Evolutionary conservation across 345 rosid genomes (phyloP), one percentile per base, ranked within the genome.

Genomic region (Pseudoturritis turrita): DNA sequence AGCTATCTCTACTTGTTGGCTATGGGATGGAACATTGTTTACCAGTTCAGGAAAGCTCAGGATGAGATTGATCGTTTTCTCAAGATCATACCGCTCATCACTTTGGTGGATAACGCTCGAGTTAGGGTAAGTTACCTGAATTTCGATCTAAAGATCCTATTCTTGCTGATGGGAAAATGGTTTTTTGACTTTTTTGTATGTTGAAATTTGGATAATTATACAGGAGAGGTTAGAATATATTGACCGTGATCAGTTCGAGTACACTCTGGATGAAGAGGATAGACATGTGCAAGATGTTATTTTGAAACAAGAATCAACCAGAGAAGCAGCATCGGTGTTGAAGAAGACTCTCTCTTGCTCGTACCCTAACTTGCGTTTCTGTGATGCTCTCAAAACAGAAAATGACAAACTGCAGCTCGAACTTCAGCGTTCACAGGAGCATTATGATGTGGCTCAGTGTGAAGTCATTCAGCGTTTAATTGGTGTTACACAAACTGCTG

Each of bases 21-120:
- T 19, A 91, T 91, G 99, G 99, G 99, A 1, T 95, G 99, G 99
- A 95, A 91, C 80, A 91, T 95, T 31, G 99, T 95, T 47, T 95
- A 95, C 44, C 99, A 95, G 77, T 95, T 95, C 65, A 80, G 97
- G 72, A 95, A 85, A 81, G 96, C 95, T 13, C 99, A 91, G 79
- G 87, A 80, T 72, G 99, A 95, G 89, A 95, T 95, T 43, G 99
- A 95, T 71, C 88, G 88, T 6, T 95, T 89, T 66, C 84, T 95
- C 84, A 84, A 88, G 84, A 88, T 91, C 51, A 82, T 95, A 23
- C 99, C 99, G 3, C 96, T 95, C 71, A 95, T 95, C 70, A 88
- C 96, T 60, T 91, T 95, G 9, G 98, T 95, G 10, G 99, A 95
- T 60, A 95, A 88, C 75, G 87, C 94, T 88, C 96, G 99, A 7